These are phyloP conservation scores for Apiotrichum porosum DNA, from an alignment of 1,284 basidiomycete genomes.

Conservation along the genomic window DNA sequence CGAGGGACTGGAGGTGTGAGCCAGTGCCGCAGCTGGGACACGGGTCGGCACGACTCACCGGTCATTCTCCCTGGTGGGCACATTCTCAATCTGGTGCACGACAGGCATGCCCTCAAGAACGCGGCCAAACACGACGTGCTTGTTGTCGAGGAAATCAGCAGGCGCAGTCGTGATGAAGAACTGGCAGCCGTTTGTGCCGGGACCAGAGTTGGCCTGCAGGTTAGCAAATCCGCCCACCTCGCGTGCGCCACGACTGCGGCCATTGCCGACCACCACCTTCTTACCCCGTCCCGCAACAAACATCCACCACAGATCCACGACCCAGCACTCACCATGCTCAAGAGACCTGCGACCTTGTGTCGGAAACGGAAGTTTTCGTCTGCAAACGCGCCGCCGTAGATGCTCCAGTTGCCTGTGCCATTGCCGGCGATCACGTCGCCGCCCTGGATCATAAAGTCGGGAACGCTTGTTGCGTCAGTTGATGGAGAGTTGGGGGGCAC, in stretches of 20 bases:
- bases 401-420: slow-evolving; percentile 49
- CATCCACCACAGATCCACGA: too few relatives aligned
- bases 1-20: not conserved
- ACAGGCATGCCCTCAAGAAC: slow-evolving; percentile 84
- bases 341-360: slow-evolving; percentile 8
- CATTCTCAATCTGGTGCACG: slow-evolving; percentile 86
- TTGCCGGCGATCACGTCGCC: slow-evolving; percentile 55
- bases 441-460: slow-evolving; percentile 77
- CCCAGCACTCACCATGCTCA: slow-evolving; percentile 12
- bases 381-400: slow-evolving; percentile 28
- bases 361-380: slow-evolving; percentile 23
- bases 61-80: slow-evolving; percentile 63
- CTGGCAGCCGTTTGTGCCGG: slow-evolving; percentile 86
- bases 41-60: not conserved
- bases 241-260: too few relatives aligned
- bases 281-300: too few relatives aligned
- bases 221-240: too few relatives aligned
- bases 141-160: slow-evolving; percentile 89
- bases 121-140: slow-evolving; percentile 89
- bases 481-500: too few relatives aligned
- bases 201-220: slow-evolving; percentile 81
- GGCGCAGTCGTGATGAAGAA: slow-evolving; percentile 96
- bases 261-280: too few relatives aligned
- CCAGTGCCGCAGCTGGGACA: too few relatives aligned
- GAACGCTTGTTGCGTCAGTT: slow-evolving; percentile 7